These are phyloP conservation scores for Aspergillus fructus DNA, from an alignment of 2,329 filamentous ascomycete genomes.

Conservation along the genomic window DNA sequence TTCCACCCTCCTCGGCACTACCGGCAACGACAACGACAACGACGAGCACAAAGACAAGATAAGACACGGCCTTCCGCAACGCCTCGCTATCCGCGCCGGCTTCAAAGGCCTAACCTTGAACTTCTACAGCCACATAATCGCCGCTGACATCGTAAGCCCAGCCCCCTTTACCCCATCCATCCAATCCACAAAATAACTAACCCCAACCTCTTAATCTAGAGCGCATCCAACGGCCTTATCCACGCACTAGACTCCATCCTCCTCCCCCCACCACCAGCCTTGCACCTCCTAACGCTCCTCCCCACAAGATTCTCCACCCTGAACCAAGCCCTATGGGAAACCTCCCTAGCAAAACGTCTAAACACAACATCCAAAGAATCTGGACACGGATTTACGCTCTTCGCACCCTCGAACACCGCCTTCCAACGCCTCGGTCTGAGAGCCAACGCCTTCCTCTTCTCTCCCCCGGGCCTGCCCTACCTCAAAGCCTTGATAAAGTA, in stretches of 20 bases:
- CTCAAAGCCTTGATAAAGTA: conserved; percentile 77
- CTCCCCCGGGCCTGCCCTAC: conserved; percentile 69
- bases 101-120: conserved; percentile 69
- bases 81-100: conserved; percentile 67
- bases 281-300: conserved; percentile 63
- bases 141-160: conserved; percentile 63
- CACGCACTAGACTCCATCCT: conserved; percentile 74
- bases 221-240: conserved; percentile 75
- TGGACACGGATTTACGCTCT: conserved; percentile 66
- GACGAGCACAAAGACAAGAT: background rate
- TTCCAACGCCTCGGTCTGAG: conserved; percentile 70
- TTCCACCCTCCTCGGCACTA: conserved; percentile 55
- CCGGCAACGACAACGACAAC: background rate
- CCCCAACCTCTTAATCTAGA: conserved; percentile 39
- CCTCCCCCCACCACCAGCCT: conserved; percentile 68
- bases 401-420: conserved; percentile 79
- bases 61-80: conserved; percentile 58
- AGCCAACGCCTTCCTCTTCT: conserved; percentile 85
- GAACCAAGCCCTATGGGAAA: conserved; percentile 70
- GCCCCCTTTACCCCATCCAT: background rate
- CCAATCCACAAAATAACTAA: conserved; percentile 5
- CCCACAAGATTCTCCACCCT: conserved; percentile 77
- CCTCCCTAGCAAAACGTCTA: conserved; percentile 58
- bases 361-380: conserved; percentile 30
- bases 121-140: conserved; percentile 70